A percentile compares a stretch with the other conserved stretches of the same genome.
phyloP scores from a whole-genome alignment of 2,329 filamentous ascomycete genomes.

The Septoria petroselini region DNA sequence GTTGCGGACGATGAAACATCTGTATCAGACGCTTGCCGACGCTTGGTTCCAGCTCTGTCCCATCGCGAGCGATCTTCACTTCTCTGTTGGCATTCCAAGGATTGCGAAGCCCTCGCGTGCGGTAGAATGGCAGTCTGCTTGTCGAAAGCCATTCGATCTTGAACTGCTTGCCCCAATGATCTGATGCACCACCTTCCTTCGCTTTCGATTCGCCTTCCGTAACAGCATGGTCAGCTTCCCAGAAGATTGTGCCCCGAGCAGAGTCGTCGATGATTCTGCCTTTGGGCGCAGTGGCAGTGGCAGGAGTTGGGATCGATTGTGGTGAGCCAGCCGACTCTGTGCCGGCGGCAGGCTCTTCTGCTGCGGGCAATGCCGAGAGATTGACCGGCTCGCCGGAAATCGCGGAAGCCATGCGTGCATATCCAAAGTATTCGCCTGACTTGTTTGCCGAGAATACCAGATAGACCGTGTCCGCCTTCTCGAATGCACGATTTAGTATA shows the following conservation, averaged over 20 bases:
- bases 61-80: slow-evolving; percentile 92
- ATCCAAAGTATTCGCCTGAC: slow-evolving; percentile 94
- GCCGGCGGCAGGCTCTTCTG: slow-evolving; percentile 18
- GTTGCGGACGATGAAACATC: slow-evolving; percentile 56
- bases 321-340: slow-evolving; percentile 58
- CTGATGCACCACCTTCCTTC: slow-evolving; percentile 46
- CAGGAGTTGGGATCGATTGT: slow-evolving; percentile 74
- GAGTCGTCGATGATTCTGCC: slow-evolving; percentile 91
- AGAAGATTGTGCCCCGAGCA: slow-evolving; percentile 92
- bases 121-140: slow-evolving; percentile 78
- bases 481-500: slow-evolving; percentile 75
- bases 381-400: slow-evolving; percentile 66
- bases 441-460: slow-evolving; percentile 96
- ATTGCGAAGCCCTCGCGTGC: slow-evolving; percentile 81
- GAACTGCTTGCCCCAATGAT: slow-evolving; percentile 88
- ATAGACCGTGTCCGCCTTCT: slow-evolving; percentile 80
- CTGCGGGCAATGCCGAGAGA: slow-evolving; percentile 16
- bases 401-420: slow-evolving; percentile 81
- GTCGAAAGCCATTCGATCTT: slow-evolving; percentile 87
- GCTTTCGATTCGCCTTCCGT: slow-evolving; percentile 34
- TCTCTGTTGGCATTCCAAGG: slow-evolving; percentile 94
- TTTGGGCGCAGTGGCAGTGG: slow-evolving; percentile 72
- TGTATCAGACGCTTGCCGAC: slow-evolving; percentile 73
- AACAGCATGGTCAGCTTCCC: slow-evolving; percentile 68
- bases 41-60: slow-evolving; percentile 83